Evolutionary conservation across 169 alveolate genomes (phyloP).

Genomic region (Plasmodium knowlesi): DNA sequence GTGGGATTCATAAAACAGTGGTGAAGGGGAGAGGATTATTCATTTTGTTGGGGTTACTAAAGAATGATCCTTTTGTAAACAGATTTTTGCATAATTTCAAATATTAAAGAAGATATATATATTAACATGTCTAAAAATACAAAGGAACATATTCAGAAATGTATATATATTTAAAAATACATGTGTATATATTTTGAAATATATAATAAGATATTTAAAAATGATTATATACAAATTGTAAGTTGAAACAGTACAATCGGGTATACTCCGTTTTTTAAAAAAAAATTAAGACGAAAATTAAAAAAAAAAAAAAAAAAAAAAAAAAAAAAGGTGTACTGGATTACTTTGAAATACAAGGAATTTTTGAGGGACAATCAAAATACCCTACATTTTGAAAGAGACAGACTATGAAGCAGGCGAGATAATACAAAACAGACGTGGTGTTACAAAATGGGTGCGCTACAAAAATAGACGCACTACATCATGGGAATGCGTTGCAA

Average conservation of each 20-base stretch:
- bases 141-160: neutral
- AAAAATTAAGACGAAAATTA: neutral
- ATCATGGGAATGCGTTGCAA: neutral
- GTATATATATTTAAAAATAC: slow-evolving; percentile 1
- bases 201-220: neutral
- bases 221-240: slow-evolving; percentile 1
- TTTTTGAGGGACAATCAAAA: neutral
- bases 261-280: neutral
- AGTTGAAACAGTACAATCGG: neutral
- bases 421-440: neutral
- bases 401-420: neutral
- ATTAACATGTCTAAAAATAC: slow-evolving; percentile 10
- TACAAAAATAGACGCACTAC: neutral
- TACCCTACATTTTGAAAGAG: neutral
- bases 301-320: neutral
- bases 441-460: neutral
- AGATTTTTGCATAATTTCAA: slow-evolving; percentile 3
- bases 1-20: neutral
- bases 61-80: neutral
- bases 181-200: slow-evolving; percentile 5
- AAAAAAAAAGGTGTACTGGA: neutral
- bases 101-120: slow-evolving; percentile 10
- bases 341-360: neutral
- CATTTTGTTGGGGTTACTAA: neutral
- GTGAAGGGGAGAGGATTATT: neutral